A percentile compares a stretch with the other conserved stretches of the same genome.
These are phyloP conservation scores for Saturnispora gosingensis DNA, from an alignment of 805 yeast species.

Conservation along the genomic window DNA sequence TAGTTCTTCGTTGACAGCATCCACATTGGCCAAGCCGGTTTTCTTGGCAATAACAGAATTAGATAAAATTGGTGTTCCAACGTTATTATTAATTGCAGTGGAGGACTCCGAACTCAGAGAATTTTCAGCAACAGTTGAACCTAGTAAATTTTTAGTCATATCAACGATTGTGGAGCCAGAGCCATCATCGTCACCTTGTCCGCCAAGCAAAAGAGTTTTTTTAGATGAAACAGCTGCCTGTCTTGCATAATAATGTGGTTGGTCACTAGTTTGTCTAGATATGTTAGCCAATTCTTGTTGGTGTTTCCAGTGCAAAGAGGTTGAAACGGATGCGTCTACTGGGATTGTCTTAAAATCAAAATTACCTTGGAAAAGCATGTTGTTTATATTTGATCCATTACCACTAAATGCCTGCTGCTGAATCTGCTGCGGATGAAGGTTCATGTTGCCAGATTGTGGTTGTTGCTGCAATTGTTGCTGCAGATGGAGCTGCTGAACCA, in stretches of 20 bases:
- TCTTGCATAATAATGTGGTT: conserved; percentile 78
- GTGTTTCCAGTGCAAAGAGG: conserved; percentile 62
- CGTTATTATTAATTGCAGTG: conserved; percentile 25
- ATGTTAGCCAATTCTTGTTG: conserved; percentile 65
- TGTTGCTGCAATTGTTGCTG: conserved; percentile 22
- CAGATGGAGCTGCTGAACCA: conserved; percentile 19
- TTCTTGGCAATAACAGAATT: conserved; percentile 26
- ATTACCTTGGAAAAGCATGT: conserved; percentile 15
- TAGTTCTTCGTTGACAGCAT: conserved; percentile 46
- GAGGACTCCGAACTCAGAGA: conserved; percentile 13
- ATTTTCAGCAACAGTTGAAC: neutral
- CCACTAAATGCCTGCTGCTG: conserved; percentile 21
- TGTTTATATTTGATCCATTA: conserved; percentile 19
- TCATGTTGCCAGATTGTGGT: conserved; percentile 16
- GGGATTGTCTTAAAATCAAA: conserved; percentile 15
- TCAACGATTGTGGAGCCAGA: conserved; percentile 30
- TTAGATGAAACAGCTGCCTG: conserved; percentile 66
- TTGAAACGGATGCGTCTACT: conserved; percentile 29
- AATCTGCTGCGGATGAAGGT: neutral
- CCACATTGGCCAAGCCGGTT: conserved; percentile 22
- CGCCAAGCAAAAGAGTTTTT: conserved; percentile 26
- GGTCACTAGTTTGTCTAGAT: conserved; percentile 50
- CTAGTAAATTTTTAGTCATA: conserved; percentile 30
- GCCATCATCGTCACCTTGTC: conserved; percentile 13
- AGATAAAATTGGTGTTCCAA: conserved; percentile 31